A percentile compares a stretch with the other conserved stretches of the same genome.
Evolutionary conservation across 352 stramenopile genomes (phyloP).

Genomic region (Phytophthora parvispora): DNA sequence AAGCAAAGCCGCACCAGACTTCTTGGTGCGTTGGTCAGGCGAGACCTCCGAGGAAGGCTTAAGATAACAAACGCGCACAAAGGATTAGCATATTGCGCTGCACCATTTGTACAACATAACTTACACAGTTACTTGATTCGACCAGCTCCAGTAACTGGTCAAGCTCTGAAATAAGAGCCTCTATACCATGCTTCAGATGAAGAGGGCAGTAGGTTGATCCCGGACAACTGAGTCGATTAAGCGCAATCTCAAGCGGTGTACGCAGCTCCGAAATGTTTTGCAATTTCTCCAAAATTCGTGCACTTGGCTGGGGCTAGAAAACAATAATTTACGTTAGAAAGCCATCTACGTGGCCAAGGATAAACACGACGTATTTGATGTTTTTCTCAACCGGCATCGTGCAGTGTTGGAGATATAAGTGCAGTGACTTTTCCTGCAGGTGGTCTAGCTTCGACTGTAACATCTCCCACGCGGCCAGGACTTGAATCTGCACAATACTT

Average conservation of each 20-base stretch:
- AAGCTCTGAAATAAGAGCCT: constrained; percentile 33
- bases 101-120: too few relatives aligned
- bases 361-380: constrained; percentile 38
- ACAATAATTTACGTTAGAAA: neutral
- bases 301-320: neutral
- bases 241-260: constrained; percentile 37
- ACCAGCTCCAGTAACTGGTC: constrained; percentile 41
- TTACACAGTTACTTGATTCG: neutral
- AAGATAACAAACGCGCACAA: too few relatives aligned
- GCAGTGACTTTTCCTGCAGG: constrained; percentile 50
- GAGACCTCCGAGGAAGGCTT: too few relatives aligned
- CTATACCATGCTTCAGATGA: constrained; percentile 45
- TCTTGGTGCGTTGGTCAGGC: neutral
- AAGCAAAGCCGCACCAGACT: neutral
- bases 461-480: constrained; percentile 47
- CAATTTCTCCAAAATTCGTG: constrained; percentile 25
- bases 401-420: constrained; percentile 52
- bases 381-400: constrained; percentile 31
- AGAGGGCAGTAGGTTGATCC: constrained; percentile 27
- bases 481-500: constrained; percentile 42
- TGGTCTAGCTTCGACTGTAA: constrained; percentile 65
- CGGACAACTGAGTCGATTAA: constrained; percentile 50
- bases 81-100: too few relatives aligned
- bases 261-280: constrained; percentile 34
- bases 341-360: neutral